These are phyloP conservation scores for Sphenostylis stenocarpa DNA, from an alignment of 306 rosid genomes.

Conservation along the genomic window DNA sequence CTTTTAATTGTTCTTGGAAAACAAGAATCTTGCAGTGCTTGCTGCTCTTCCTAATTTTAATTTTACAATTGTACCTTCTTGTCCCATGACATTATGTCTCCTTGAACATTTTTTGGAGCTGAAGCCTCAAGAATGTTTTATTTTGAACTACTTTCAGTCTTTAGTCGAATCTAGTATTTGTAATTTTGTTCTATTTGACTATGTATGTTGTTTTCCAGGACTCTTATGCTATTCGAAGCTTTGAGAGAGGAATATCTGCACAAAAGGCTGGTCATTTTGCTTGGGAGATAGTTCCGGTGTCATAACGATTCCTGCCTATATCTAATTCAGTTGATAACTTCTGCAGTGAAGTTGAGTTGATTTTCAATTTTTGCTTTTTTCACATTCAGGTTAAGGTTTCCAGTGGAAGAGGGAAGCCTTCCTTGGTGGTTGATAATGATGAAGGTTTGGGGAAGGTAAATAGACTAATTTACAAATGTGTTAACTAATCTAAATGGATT, in stretches of 20 bases:
- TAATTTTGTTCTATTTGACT: constrained; percentile 8
- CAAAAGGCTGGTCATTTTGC: constrained; percentile 65
- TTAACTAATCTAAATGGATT: constrained; percentile 10
- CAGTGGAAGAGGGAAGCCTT: constrained; percentile 67
- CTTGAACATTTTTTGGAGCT: constrained; percentile 13
- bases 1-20: background rate
- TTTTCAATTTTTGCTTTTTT: constrained; percentile 34
- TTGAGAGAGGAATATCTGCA: constrained; percentile 79
- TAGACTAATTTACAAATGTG: constrained; percentile 19
- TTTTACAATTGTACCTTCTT: background rate
- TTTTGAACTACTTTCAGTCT: constrained; percentile 13
- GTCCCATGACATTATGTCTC: constrained; percentile 12
- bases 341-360: constrained; percentile 5
- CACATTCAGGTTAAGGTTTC: constrained; percentile 70
- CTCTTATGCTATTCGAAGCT: constrained; percentile 78
- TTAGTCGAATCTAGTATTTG: constrained; percentile 21
- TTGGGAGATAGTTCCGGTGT: constrained; percentile 92
- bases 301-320: constrained; percentile 35
- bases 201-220: constrained; percentile 55
- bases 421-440: constrained; percentile 65
- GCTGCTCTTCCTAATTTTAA: constrained; percentile 19
- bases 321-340: background rate
- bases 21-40: background rate
- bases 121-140: background rate
- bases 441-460: constrained; percentile 84